Base-by-base conservation (phyloP, 75 land plant species). In the Pseudotsuga menziesii region DNA sequence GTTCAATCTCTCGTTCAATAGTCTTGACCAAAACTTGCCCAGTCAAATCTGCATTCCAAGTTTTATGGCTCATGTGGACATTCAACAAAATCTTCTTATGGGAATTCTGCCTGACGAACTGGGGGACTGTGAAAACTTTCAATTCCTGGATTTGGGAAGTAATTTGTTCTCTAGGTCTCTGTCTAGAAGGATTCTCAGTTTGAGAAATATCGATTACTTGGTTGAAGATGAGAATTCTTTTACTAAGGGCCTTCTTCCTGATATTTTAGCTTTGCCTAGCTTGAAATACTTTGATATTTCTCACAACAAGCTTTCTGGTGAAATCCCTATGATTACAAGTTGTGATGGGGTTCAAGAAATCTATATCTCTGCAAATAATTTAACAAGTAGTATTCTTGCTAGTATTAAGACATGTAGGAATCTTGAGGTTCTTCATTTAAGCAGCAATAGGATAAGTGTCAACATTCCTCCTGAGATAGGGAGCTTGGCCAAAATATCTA, bases 291-390 rank as follows among this genome's bases (percentile, higher is more conserved):
- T 91, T 73, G 90, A 94, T 77, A 70, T 82, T 13, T 94, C 97
- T 23, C 41, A 74, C 26, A 94, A 94, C 59, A 29, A 48, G 16
- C 88, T 94, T 75, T 57, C 59, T 4, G 97, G 92, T 29, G 58
- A 35, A 35, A 81, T 90, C 23, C 79, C 89, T 16, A 82, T 81
- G 71, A 54, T 85, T n/a, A 52, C 54, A 25, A 58, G 16, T 15
- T 89, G 89, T 23, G 77, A 36, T 13, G 52, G 77, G 36, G 36
- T 96, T 73, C 69, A 77, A 39, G 14, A 59, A 56, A 41, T 96
- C 58, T 93, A 94, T 80, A 80, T 82, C n/a, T 92, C 99, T 15
- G 75, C 75, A 39, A 96, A 96, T 78, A 58, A 76, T 35, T 63
- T 96, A n/a, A 74, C 81, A 62, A 94, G 98, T 1, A 76, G 78